Evolutionary conservation across 345 rosid genomes (phyloP).

Genomic region (Citrus maxima): DNA sequence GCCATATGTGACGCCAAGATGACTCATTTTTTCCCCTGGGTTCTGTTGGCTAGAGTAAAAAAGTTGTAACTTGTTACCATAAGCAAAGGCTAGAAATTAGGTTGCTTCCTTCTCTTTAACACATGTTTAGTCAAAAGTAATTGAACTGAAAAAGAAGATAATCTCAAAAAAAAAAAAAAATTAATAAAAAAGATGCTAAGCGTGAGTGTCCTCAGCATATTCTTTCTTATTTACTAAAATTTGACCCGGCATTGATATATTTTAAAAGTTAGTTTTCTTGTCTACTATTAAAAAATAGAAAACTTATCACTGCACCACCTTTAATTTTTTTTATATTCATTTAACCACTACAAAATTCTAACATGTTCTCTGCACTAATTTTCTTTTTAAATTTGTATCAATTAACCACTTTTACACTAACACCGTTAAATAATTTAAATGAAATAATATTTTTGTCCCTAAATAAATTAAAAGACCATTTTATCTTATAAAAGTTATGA

Average conservation of each 20-base stretch:
- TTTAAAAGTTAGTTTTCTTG: too few species aligned
- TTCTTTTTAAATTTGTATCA: too few species aligned
- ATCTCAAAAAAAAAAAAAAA: neutral
- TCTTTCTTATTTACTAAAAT: too few species aligned
- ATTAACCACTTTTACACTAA: too few species aligned
- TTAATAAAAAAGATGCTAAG: too few species aligned
- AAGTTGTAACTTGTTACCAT: neutral
- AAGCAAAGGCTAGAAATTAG: neutral
- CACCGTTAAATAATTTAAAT: too few species aligned
- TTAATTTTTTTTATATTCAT: fast-evolving
- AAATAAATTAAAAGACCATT: too few species aligned
- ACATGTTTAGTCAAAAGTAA: neutral
- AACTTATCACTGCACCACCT: too few species aligned
- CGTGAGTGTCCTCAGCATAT: neutral
- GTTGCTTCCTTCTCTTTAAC: neutral
- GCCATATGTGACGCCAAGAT: slow-evolving; percentile 21
- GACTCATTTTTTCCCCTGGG: neutral
- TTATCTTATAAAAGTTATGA: too few species aligned
- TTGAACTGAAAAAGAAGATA: neutral
- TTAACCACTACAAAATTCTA: fast-evolving
- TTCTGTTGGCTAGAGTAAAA: neutral
- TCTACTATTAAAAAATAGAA: too few species aligned
- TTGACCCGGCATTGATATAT: too few species aligned
- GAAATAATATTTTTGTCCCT: fast-evolving
- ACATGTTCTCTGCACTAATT: fast-evolving